phyloP scores from a whole-genome alignment of 441 rosid species.

The Gossypium laxum region DNA sequence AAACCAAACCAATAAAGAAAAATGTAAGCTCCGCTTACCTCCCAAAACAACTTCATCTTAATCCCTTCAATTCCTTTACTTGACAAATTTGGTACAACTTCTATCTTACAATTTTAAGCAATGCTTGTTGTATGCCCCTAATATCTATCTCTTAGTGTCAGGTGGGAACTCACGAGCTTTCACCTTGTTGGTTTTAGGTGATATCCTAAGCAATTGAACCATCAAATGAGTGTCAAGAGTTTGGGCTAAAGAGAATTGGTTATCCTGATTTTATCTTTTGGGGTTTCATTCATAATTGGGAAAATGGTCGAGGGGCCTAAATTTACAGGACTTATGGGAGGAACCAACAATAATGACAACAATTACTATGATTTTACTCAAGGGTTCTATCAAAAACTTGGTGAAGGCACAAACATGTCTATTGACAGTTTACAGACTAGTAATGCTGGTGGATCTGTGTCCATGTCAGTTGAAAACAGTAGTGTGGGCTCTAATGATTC shows the following conservation, averaged over 20 bases:
- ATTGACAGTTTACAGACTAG: constrained; percentile 74
- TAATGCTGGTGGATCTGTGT: constrained; percentile 75
- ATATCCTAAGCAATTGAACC: neutral
- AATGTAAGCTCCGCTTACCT: neutral
- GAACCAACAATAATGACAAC: constrained; percentile 44
- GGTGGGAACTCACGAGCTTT: constrained; percentile 3
- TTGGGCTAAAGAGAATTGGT: constrained; percentile 12
- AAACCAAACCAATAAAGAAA: neutral
- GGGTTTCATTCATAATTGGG: constrained; percentile 32
- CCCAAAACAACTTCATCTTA: neutral
- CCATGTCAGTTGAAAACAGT: constrained; percentile 84
- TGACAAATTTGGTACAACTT: neutral
- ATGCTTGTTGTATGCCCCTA: neutral
- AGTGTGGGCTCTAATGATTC: constrained; percentile 86
- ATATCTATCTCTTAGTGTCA: neutral
- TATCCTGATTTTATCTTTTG: constrained; percentile 9
- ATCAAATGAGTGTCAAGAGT: constrained; percentile 20
- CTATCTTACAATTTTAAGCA: neutral
- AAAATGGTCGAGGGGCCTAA: constrained; percentile 60
- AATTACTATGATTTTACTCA: constrained; percentile 68
- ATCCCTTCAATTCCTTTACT: neutral
- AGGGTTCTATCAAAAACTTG: constrained; percentile 71
- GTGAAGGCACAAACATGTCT: constrained; percentile 83
- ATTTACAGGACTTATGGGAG: constrained; percentile 38
- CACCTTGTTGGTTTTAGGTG: constrained; percentile 13